Evolutionary conservation across 2,329 filamentous ascomycete species (phyloP).

Genomic region (Calonectria hawksworthii): DNA sequence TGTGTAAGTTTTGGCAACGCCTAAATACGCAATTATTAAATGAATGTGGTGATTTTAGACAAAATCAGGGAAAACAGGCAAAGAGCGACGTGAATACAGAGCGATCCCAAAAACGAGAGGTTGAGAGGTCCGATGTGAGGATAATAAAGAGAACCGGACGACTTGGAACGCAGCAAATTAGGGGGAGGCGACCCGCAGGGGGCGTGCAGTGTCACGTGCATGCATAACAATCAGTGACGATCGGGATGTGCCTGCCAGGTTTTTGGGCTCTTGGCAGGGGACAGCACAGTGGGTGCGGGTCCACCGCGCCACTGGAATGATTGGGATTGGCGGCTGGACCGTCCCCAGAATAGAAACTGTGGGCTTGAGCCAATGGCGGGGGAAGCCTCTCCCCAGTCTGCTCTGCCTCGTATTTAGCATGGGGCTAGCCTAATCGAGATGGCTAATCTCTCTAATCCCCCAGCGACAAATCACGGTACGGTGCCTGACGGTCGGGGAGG

Average conservation of each 20-base stretch:
- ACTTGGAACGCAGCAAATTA: conserved; percentile 43
- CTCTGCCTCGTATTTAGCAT: conserved; percentile 40
- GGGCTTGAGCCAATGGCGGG: conserved; percentile 33
- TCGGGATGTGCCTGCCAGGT: conserved; percentile 35
- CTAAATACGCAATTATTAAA: conserved; percentile 20
- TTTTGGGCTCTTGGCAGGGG: conserved; percentile 41
- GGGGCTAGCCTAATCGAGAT: conserved; percentile 27
- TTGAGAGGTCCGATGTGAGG: conserved; percentile 27
- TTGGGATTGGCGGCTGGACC: conserved; percentile 30
- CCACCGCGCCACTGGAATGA: conserved; percentile 28
- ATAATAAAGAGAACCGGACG: conserved; percentile 18
- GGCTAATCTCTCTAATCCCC: conserved; percentile 39
- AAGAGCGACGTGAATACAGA: conserved; percentile 44
- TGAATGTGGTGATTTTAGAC: conserved; percentile 32
- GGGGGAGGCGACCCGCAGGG: conserved; percentile 30
- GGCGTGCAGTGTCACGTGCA: conserved; percentile 39
- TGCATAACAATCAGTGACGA: conserved; percentile 12
- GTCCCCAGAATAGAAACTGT: conserved; percentile 41
- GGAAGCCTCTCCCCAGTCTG: conserved; percentile 28
- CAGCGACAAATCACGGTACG: conserved; percentile 29
- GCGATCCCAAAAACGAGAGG: conserved; percentile 37
- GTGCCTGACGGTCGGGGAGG: neutral
- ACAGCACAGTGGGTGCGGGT: conserved; percentile 38
- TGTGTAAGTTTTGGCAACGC: neutral
- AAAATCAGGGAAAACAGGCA: conserved; percentile 34